Percentiles rank a stretch among this genome's conserved stretches.
These are phyloP conservation scores for Sordariomycetes sp. DNA, from an alignment of 2,329 filamentous ascomycete species.

Conservation along the genomic window DNA sequence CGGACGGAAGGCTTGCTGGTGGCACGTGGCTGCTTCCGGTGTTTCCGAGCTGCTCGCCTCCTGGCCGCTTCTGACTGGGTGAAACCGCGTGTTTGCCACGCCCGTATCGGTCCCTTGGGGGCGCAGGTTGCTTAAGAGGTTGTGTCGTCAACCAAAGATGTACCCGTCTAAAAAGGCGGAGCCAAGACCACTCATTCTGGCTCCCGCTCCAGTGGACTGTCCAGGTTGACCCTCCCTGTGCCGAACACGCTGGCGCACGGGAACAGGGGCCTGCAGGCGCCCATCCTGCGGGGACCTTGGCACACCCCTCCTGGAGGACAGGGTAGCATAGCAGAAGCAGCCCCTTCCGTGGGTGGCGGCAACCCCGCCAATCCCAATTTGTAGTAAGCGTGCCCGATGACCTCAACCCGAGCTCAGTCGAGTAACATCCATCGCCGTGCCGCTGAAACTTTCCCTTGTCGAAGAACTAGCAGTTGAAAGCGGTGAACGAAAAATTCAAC, in stretches of 20 bases:
- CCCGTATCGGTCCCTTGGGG: neutral
- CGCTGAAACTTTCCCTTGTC: neutral
- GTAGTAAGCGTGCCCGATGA: constrained; percentile 3
- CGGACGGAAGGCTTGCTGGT: too few species aligned
- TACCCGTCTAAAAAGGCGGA: neutral
- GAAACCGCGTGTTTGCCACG: neutral
- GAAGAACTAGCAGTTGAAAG: neutral
- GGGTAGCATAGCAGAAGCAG: neutral
- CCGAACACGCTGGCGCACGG: neutral
- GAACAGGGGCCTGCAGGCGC: neutral
- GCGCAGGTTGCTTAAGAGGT: neutral
- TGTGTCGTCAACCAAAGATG: neutral
- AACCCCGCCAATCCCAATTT: constrained; percentile 6
- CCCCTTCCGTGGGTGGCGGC: constrained; percentile 5
- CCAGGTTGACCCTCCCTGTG: neutral
- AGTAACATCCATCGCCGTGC: neutral
- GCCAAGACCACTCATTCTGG: neutral
- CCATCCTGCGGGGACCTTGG: neutral
- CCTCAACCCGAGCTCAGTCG: constrained; percentile 1
- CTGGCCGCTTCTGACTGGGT: neutral
- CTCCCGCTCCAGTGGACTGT: neutral
- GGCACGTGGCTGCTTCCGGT: neutral
- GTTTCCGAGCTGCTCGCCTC: neutral
- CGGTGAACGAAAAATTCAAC: constrained; percentile 5
- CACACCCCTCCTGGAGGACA: neutral